Base-by-base conservation (phyloP, 345 rosid genomes). In the Ceriops zippeliana region DNA sequence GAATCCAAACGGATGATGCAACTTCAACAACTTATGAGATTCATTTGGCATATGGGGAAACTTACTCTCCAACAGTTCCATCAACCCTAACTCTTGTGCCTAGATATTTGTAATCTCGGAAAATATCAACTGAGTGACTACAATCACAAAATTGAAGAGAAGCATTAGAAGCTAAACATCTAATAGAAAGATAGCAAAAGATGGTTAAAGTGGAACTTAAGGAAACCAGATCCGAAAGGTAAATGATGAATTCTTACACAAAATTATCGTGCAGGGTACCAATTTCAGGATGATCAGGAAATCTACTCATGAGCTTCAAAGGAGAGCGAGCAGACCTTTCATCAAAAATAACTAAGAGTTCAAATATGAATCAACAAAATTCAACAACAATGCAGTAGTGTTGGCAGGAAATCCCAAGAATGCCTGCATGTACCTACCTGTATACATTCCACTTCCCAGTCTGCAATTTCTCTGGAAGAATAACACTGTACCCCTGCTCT, bases 21-120 rank as follows among this genome's bases (percentile, higher is more conserved):
- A 74, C 30, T 27, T 63, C 35, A 64, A 52, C 49, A 58, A 56
- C 30, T 42, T 5, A 15, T 52, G 66, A 75, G 58, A 65, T 62
- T 31, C 67, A 67, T 31, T 51, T 47, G 54, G 38, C 69, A 37
- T 37, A 53, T 21, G 52, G 6, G 61, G 57, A n/a, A 67, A 76
- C 98, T 81, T 79, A 95, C 99, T 84, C 99, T 79, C 99, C 99
- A 75, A 91, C 87, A 6, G 96, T 90, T 75, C 98, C 99, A 76
- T 95, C 99, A 59, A 80, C 85, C 28, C 87, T 89, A 63, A 86
- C 78, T 42, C 99, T 87, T 37, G 96, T 87, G 32, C 99, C 99
- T 76, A 95, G 63, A 73, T 90, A 95, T 70, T 90, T 95, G 82
- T 88, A 84, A 73, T 91, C 98, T 52, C 84, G 84, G 74, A 83